A percentile compares a stretch with the other conserved stretches of the same genome.
These are phyloP conservation scores for Physaria fendleri DNA, from an alignment of 345 rosid species.

Conservation along the genomic window DNA sequence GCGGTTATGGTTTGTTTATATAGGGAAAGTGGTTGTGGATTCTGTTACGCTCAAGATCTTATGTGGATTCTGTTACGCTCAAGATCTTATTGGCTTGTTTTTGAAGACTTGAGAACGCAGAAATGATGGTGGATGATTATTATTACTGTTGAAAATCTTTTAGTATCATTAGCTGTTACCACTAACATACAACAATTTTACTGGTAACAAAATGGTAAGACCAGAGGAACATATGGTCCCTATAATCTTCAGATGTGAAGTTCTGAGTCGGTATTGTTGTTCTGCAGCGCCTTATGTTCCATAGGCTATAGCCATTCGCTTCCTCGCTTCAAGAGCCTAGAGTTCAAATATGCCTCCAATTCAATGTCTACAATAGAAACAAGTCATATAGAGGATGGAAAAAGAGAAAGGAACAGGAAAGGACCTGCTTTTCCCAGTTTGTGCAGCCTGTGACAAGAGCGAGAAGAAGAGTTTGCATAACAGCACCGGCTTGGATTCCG, in stretches of 20 bases:
- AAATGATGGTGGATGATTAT: neutral
- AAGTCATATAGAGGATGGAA: neutral
- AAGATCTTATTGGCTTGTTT: no score
- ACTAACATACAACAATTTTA: neutral
- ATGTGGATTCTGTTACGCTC: no score
- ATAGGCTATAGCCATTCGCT: slow-evolving; percentile 19
- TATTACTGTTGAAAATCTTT: neutral
- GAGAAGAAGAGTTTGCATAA: slow-evolving; percentile 46
- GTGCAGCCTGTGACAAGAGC: slow-evolving; percentile 43
- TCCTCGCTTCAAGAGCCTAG: slow-evolving; percentile 19
- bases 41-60: slow-evolving; percentile 12
- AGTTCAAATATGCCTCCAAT: neutral
- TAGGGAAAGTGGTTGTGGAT: neutral
- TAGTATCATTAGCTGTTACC: neutral
- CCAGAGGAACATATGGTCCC: neutral
- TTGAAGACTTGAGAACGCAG: no score
- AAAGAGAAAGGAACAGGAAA: neutral
- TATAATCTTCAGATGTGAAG: neutral
- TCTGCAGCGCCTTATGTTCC: neutral
- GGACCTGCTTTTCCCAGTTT: slow-evolving; percentile 65
- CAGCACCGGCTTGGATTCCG: slow-evolving; percentile 61
- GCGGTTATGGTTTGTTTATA: slow-evolving; percentile 15
- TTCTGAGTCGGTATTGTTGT: neutral
- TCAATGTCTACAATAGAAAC: neutral
- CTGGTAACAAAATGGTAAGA: slow-evolving; percentile 2